phyloP scores from a whole-genome alignment of 768 basidiomycete species.

The Phylloporus sp. region DNA sequence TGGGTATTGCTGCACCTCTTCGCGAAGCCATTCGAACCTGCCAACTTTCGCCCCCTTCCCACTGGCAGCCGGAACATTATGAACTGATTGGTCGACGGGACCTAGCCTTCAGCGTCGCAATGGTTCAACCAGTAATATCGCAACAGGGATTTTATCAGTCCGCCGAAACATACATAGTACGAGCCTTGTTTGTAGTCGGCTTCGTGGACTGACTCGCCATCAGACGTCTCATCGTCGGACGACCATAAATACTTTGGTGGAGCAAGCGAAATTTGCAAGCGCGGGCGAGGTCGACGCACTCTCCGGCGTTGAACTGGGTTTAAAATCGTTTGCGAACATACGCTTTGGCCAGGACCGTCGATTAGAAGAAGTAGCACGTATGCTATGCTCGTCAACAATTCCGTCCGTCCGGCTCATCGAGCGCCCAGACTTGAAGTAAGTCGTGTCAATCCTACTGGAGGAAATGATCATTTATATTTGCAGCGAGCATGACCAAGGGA shows the following conservation, averaged over 20 bases:
- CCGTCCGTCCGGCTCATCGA: conserved; percentile 63
- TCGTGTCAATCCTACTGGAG: conserved; percentile 8
- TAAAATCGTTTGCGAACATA: conserved; percentile 72
- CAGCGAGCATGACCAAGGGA: conserved; percentile 84
- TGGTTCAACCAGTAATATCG: conserved; percentile 27
- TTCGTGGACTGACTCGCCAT: conserved; percentile 8
- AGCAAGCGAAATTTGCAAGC: conserved; percentile 46
- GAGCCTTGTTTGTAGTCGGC: not conserved
- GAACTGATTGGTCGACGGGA: conserved; percentile 31
- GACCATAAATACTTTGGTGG: conserved; percentile 48
- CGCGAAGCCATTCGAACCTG: conserved; percentile 82
- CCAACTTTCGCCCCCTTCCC: conserved; percentile 67
- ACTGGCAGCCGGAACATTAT: conserved; percentile 54
- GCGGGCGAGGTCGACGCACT: conserved; percentile 52
- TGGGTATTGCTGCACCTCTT: conserved; percentile 73
- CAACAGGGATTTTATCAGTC: conserved; percentile 30
- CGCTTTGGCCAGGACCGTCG: conserved; percentile 89
- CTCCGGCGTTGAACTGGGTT: conserved; percentile 67
- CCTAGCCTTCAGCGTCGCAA: conserved; percentile 29
- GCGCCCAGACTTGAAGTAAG: conserved; percentile 65
- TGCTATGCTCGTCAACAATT: conserved; percentile 77
- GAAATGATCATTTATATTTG: not conserved
- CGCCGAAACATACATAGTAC: conserved; percentile 31
- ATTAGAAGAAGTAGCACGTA: conserved; percentile 85
- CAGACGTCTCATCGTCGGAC: conserved; percentile 50